These are phyloP conservation scores for Phytophthora colocasiae DNA, from an alignment of 352 stramenopile genomes.

Conservation along the genomic window DNA sequence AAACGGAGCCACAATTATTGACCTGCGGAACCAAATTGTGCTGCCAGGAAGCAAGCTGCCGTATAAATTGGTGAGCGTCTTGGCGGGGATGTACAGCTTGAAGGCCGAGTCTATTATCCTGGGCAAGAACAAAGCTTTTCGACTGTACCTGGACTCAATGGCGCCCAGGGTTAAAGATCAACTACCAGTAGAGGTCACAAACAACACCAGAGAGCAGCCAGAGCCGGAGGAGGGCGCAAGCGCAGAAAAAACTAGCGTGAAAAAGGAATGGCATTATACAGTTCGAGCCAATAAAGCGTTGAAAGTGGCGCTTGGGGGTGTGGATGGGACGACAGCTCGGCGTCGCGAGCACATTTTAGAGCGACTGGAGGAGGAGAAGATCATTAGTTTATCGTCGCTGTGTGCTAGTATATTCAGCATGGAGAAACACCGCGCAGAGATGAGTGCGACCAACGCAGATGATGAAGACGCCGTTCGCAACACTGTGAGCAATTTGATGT, in stretches of 20 bases:
- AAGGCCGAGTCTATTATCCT: slow-evolving; percentile 78
- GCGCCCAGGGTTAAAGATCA: slow-evolving; percentile 18
- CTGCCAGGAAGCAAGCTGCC: slow-evolving; percentile 79
- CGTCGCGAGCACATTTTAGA: slow-evolving; percentile 70
- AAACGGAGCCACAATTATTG: slow-evolving; percentile 74
- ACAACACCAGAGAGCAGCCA: slow-evolving; percentile 1
- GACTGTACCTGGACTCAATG: slow-evolving; percentile 60
- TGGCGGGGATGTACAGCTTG: slow-evolving; percentile 76
- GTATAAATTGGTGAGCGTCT: slow-evolving; percentile 76
- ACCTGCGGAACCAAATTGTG: slow-evolving; percentile 75
- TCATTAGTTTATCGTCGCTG: slow-evolving; percentile 81
- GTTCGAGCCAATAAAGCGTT: slow-evolving; percentile 62
- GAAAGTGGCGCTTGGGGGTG: slow-evolving; percentile 68
- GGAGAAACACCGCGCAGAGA: slow-evolving; percentile 50
- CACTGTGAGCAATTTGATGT: slow-evolving; percentile 26
- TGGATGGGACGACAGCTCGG: slow-evolving; percentile 67
- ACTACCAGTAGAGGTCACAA: slow-evolving; percentile 2
- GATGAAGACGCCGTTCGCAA: slow-evolving; percentile 11
- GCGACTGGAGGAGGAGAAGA: slow-evolving; percentile 68
- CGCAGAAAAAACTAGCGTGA: slow-evolving; percentile 16
- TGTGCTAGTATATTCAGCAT: slow-evolving; percentile 82
- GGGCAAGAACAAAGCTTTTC: slow-evolving; percentile 86
- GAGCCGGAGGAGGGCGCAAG: slow-evolving; percentile 18
- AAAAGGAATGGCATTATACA: slow-evolving; percentile 37
- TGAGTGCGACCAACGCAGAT: slow-evolving; percentile 10